Percentiles rank a stretch among this genome's conserved stretches.
Evolutionary conservation across 1,139 yeast genomes (phyloP).

Genomic region (Candida sojae): DNA sequence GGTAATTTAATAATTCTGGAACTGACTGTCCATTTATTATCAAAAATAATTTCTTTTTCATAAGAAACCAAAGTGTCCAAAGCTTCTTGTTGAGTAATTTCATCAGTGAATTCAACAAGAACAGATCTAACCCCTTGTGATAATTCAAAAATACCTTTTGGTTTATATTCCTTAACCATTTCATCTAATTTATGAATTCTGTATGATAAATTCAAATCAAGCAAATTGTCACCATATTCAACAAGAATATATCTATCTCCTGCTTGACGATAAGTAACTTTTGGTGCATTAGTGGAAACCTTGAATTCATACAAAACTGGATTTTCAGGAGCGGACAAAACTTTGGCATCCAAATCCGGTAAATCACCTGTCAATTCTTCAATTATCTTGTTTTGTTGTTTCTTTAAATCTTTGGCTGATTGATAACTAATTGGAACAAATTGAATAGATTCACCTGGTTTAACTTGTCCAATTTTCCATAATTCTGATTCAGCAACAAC

Average conservation of each 20-base stretch:
- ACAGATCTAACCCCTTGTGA: slow-evolving; percentile 97
- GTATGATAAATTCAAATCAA: slow-evolving; percentile 85
- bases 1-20: slow-evolving; percentile 85
- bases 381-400: slow-evolving; percentile 57
- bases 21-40: slow-evolving; percentile 81
- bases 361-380: slow-evolving; percentile 43
- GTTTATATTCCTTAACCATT: slow-evolving; percentile 62
- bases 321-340: slow-evolving; percentile 47
- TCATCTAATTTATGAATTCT: slow-evolving; percentile 82
- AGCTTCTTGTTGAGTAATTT: slow-evolving; percentile 60
- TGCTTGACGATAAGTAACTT: slow-evolving; percentile 88
- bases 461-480: slow-evolving; percentile 98
- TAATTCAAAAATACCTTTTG: slow-evolving; percentile 88
- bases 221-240: slow-evolving; percentile 85
- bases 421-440: slow-evolving; percentile 77
- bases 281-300: slow-evolving; percentile 57
- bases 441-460: slow-evolving; percentile 84
- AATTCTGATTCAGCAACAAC: slow-evolving; percentile 94
- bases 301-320: slow-evolving; percentile 62
- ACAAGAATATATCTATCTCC: slow-evolving; percentile 92
- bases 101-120: slow-evolving; percentile 76
- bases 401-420: slow-evolving; percentile 65
- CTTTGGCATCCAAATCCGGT: slow-evolving; percentile 34
- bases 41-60: slow-evolving; percentile 72
- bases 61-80: slow-evolving; percentile 67